Base-by-base conservation (phyloP, 352 stramenopile species). In the Phytophthora syringae region DNA sequence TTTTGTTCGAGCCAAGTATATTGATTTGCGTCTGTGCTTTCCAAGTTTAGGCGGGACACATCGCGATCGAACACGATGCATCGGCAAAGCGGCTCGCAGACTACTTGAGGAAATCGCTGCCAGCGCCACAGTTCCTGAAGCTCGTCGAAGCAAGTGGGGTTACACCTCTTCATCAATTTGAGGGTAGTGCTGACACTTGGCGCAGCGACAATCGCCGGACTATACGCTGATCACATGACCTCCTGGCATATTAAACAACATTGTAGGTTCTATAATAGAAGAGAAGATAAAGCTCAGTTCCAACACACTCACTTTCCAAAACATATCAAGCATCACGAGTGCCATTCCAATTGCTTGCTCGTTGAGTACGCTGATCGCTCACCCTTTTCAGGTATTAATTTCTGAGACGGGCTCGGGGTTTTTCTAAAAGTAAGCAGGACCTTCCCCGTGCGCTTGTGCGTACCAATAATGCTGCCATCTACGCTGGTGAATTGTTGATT, bases 371-470 rank as follows among this genome's bases (percentile, higher is more conserved):
- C 32, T 39, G 32, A 4, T 5, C 12, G 7, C 13, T 39, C 32
- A n/a, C 32, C 32, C 13, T 39, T 39, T n/a, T 39, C 32, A n/a
- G 32, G 12, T n/a, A 39, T 16, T 16, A 39, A 39, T 9, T n/a
- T 4, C 32, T 39, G 32, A 39, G 5, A 16, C 4, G 2, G 32
- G 12, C 9, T 39, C 12, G 32, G 32, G 3, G 42, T 1, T n/a
- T 61, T 52, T 39, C 44, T 44, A 28, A 50, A 63, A 0, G 55
- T 55, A 16, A 54, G 55, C 7, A 44, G 55, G 21, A 63, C 55
- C 12, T n/a, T n/a, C n/a, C n/a, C 2, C 16, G 28, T 49, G 2
- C 18, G 30, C n/a, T 63, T 55, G 39, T 63, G 55, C 2, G 55
- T 55, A 1, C 44, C 44, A 42, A 63, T 63, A 32, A 63, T 40